phyloP scores from a whole-genome alignment of 805 yeast genomes.

The Blastobotrys peoriensis region DNA sequence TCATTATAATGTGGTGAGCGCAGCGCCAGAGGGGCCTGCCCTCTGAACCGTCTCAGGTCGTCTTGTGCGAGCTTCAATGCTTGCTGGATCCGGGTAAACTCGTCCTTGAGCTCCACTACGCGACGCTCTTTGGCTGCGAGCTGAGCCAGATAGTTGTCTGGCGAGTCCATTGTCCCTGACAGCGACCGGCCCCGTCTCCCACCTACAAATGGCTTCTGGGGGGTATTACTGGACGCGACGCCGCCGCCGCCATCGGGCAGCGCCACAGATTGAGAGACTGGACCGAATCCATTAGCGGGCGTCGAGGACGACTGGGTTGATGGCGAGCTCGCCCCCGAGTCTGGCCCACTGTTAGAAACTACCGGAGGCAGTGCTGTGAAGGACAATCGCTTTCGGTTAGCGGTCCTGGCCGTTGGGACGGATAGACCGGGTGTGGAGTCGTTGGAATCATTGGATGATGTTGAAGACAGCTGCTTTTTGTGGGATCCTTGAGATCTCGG shows the following conservation, averaged over 20 bases:
- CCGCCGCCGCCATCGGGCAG: not conserved
- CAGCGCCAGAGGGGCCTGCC: constrained; percentile 20
- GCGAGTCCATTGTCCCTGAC: not conserved
- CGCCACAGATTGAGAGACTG: not conserved
- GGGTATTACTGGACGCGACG: not conserved
- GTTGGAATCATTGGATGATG: not conserved
- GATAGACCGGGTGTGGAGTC: not conserved
- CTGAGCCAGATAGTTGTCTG: constrained; percentile 26
- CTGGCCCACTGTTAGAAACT: not conserved
- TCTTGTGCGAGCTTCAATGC: constrained; percentile 33
- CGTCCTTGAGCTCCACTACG: constrained; percentile 32
- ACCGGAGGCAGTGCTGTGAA: not conserved
- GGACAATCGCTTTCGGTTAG: not conserved
- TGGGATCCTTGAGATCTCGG: not conserved
- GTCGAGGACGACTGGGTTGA: not conserved
- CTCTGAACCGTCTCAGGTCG: constrained; percentile 27
- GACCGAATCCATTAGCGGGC: not conserved
- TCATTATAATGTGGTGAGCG: constrained; percentile 6
- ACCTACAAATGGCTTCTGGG: not conserved
- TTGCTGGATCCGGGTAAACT: constrained; percentile 23
- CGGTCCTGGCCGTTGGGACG: not conserved
- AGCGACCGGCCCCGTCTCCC: not conserved
- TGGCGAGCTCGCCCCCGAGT: not conserved
- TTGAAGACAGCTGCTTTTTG: not conserved
- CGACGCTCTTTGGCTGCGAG: constrained; percentile 35